Conservation (phyloP, 441 rosid species). For the Populus hybrid region DNA sequence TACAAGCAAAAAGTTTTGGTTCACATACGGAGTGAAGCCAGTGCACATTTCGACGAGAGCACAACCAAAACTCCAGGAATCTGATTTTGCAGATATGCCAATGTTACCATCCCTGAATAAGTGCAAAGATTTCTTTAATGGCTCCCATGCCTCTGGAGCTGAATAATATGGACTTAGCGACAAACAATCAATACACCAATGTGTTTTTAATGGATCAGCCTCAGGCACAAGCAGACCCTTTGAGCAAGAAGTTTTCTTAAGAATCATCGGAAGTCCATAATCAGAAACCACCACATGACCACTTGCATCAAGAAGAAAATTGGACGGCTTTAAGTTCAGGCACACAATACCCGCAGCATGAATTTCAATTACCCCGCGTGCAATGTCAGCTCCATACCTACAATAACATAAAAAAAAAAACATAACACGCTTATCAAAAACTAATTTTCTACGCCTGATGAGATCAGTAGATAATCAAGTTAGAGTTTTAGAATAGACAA, state of each 20-base stretch:
- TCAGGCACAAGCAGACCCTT: constrained; percentile 55
- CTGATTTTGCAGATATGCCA: constrained; percentile 88
- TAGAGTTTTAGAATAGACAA: neutral
- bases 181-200: constrained; percentile 85
- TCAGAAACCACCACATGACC: constrained; percentile 97
- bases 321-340: constrained; percentile 94
- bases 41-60: constrained; percentile 99
- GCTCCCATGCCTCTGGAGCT: constrained; percentile 99
- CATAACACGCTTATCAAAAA: neutral
- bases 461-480: neutral
- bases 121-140: constrained; percentile 81
- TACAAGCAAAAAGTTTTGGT: constrained; percentile 8
- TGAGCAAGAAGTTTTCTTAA: constrained; percentile 84
- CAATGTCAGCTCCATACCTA: constrained; percentile 84
- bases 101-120: constrained; percentile 95
- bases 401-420: neutral
- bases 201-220: constrained; percentile 61
- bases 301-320: constrained; percentile 79
- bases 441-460: neutral
- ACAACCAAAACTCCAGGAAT: constrained; percentile 99
- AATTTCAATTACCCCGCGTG: constrained; percentile 95
- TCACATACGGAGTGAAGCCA: constrained; percentile 93
- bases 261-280: constrained; percentile 84
- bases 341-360: constrained; percentile 99
- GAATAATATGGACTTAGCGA: constrained; percentile 89